A percentile compares a stretch with the other conserved stretches of the same genome.
Conservation (phyloP, 1,284 basidiomycete species). For the Malassezia dermatis region DNA sequence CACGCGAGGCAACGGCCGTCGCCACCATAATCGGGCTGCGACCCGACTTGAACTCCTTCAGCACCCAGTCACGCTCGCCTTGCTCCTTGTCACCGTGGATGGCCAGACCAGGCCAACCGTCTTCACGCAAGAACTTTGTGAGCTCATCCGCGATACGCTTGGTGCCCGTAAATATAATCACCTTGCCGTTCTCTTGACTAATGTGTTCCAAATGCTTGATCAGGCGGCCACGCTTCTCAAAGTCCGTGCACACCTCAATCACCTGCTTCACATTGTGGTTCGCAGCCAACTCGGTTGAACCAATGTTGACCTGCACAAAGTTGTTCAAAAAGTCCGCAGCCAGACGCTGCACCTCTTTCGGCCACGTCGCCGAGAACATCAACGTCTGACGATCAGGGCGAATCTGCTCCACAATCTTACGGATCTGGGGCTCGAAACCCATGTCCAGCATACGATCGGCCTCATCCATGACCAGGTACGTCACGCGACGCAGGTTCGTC, state of each 20-base stretch:
- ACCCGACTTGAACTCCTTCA: constrained; percentile 94
- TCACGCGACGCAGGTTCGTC: constrained; percentile 87
- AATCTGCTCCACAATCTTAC: constrained; percentile 94
- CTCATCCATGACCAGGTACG: constrained; percentile 98
- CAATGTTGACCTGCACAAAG: constrained; percentile 97
- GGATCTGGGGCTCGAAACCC: constrained; percentile 99
- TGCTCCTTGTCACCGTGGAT: constrained; percentile 94
- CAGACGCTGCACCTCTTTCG: constrained; percentile 95
- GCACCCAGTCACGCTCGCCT: constrained; percentile 91
- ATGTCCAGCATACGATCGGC: constrained; percentile 97
- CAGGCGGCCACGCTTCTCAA: constrained; percentile 90
- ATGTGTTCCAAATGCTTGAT: constrained; percentile 96
- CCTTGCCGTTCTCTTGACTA: constrained; percentile 91
- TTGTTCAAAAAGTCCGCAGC: constrained; percentile 91
- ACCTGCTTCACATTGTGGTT: constrained; percentile 95
- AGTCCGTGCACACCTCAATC: constrained; percentile 92
- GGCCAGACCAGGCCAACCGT: constrained; percentile 93
- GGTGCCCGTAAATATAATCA: constrained; percentile 94
- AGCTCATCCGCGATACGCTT: constrained; percentile 97
- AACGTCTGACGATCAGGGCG: constrained; percentile 76
- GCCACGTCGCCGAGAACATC: constrained; percentile 95
- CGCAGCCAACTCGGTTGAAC: constrained; percentile 93
- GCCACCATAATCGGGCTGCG: constrained; percentile 95
- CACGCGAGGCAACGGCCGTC: constrained; percentile 75
- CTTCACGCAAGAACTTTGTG: constrained; percentile 58